phyloP scores from a whole-genome alignment of 441 rosid species.

The Rhodomyrtus psidioides region DNA sequence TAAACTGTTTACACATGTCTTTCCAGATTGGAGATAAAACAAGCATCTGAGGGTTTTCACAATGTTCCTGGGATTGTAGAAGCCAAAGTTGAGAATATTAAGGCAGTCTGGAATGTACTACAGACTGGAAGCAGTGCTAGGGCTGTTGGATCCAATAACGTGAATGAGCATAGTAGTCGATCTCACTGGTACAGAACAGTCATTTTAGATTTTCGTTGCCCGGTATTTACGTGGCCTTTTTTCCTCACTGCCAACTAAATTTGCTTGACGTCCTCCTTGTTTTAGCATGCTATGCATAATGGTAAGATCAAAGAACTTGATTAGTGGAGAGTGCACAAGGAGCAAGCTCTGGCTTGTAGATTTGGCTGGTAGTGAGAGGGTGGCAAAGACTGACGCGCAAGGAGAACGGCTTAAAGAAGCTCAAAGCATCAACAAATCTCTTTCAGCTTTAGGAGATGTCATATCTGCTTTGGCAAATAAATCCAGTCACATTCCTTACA shows the following conservation, averaged over 20 bases:
- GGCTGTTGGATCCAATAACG: conserved; percentile 85
- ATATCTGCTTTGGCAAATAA: conserved; percentile 74
- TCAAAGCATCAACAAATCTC: conserved; percentile 77
- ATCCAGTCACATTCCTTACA: conserved; percentile 79
- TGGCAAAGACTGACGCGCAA: conserved; percentile 75
- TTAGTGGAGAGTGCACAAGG: conserved; percentile 73
- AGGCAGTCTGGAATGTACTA: conserved; percentile 79
- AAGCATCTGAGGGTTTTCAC: conserved; percentile 70
- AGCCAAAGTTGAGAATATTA: conserved; percentile 62
- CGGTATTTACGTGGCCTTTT: background rate
- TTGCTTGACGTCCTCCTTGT: background rate
- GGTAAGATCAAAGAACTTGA: conserved; percentile 74
- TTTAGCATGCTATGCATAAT: conserved; percentile 76
- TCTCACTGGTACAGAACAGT: conserved; percentile 67
- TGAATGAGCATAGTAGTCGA: conserved; percentile 92
- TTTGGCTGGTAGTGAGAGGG: conserved; percentile 92
- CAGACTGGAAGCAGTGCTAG: conserved; percentile 84
- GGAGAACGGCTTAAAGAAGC: conserved; percentile 92
- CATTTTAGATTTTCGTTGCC: background rate
- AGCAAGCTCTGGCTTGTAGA: conserved; percentile 97
- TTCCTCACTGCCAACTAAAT: background rate
- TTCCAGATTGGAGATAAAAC: conserved; percentile 79
- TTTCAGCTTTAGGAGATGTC: conserved; percentile 93
- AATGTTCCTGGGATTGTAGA: conserved; percentile 78
- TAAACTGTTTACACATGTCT: background rate